Percentiles rank a stretch among this genome's conserved stretches.
These are phyloP conservation scores for Leersia perrieri DNA, from an alignment of 176 grass and related monocot genomes.

Conservation along the genomic window DNA sequence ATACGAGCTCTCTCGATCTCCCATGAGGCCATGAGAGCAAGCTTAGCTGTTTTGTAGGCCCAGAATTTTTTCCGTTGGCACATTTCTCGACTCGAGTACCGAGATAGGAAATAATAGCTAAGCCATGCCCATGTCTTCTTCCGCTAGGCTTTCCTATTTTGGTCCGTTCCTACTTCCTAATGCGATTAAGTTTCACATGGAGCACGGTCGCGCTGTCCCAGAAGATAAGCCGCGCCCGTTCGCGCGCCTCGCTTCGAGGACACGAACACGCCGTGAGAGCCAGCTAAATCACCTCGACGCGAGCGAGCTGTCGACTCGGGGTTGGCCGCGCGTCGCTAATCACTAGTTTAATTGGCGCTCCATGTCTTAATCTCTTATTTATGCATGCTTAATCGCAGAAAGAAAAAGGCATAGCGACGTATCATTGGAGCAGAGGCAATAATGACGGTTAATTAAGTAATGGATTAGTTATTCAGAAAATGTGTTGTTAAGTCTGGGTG, in stretches of 20 bases:
- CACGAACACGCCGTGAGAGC: neutral
- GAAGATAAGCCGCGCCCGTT: neutral
- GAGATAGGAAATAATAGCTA: neutral
- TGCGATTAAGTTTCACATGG: conserved; percentile 27
- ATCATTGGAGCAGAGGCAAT: conserved; percentile 9
- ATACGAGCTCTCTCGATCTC: too few relatives aligned
- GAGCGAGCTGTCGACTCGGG: neutral
- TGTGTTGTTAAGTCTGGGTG: neutral
- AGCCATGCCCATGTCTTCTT: neutral
- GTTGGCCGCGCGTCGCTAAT: neutral
- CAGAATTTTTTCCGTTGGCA: neutral
- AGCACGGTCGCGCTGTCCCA: neutral
- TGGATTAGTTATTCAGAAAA: neutral
- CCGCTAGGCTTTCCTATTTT: conserved; percentile 41
- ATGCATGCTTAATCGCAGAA: neutral
- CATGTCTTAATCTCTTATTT: neutral
- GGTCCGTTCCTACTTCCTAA: conserved; percentile 21
- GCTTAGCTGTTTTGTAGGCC: neutral
- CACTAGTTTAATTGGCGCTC: conserved; percentile 19
- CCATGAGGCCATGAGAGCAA: too few relatives aligned
- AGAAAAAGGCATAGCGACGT: neutral
- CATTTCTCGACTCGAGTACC: neutral
- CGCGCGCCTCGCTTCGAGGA: conserved; percentile 23
- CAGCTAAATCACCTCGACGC: neutral
- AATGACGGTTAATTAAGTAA: neutral